These are phyloP conservation scores for Hericium rajendrae DNA, from an alignment of 768 basidiomycete species.

Conservation along the genomic window DNA sequence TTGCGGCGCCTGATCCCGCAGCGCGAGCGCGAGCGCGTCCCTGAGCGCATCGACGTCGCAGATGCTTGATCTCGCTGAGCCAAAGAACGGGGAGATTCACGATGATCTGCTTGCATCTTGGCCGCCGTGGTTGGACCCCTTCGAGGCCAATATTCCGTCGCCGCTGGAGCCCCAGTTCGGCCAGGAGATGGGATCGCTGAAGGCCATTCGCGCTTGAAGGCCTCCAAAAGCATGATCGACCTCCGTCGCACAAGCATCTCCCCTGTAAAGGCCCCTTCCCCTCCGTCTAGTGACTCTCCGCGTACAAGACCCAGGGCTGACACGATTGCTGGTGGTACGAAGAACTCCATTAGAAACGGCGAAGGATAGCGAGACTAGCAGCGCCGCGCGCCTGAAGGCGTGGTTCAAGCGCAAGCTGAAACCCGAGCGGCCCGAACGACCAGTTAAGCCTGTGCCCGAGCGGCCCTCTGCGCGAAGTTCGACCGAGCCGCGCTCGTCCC, in stretches of 20 bases:
- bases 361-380: conserved; percentile 20
- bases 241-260: background rate
- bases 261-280: background rate
- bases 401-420: conserved; percentile 57
- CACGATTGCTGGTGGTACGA: conserved; percentile 8
- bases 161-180: background rate
- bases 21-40: background rate
- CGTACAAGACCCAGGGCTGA: background rate
- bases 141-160: background rate
- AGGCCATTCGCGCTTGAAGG: conserved; percentile 3
- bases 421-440: conserved; percentile 21
- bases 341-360: conserved; percentile 2
- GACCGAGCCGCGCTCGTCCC: conserved; percentile 5
- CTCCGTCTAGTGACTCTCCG: background rate
- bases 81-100: background rate
- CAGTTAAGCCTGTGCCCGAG: conserved; percentile 27
- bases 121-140: background rate
- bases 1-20: background rate
- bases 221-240: conserved; percentile 13
- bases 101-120: background rate
- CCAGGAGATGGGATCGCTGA: background rate
- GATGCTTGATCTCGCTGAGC: background rate
- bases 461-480: conserved; percentile 17
- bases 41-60: background rate
- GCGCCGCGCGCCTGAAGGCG: conserved; percentile 43